phyloP scores from a whole-genome alignment of 805 yeast genomes.

The Myxozyma neotropica region DNA sequence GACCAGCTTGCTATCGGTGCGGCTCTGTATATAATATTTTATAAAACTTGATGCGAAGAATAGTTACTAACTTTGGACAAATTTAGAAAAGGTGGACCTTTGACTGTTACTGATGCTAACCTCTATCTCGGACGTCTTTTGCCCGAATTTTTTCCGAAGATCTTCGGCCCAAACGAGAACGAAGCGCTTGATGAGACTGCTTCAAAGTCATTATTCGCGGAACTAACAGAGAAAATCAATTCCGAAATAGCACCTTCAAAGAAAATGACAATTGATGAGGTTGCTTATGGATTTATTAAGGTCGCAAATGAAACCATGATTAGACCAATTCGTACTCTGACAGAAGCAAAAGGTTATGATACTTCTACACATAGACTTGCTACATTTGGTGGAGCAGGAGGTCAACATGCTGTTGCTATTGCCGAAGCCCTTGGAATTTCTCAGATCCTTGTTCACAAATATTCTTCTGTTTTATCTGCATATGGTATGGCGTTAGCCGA shows the following conservation, averaged over 20 bases:
- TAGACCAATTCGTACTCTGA: slow-evolving; percentile 80
- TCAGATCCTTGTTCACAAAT: slow-evolving; percentile 72
- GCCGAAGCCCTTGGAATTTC: slow-evolving; percentile 71
- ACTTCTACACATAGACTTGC: slow-evolving; percentile 70
- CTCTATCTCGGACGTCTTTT: slow-evolving; percentile 69
- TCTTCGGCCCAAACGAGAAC: slow-evolving; percentile 80
- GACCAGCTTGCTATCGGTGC: slow-evolving; percentile 74
- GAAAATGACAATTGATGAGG: slow-evolving; percentile 59
- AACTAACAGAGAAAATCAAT: slow-evolving; percentile 61
- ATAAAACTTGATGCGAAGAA: too few relatives aligned
- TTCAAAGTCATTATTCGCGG: slow-evolving; percentile 54
- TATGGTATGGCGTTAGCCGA: slow-evolving; percentile 88
- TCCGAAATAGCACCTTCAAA: slow-evolving; percentile 45
- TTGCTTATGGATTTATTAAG: slow-evolving; percentile 77
- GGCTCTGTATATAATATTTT: neutral
- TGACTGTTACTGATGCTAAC: slow-evolving; percentile 86
- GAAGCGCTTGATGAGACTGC: slow-evolving; percentile 64
- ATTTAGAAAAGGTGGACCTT: slow-evolving; percentile 74
- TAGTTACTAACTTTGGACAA: neutral
- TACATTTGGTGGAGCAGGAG: slow-evolving; percentile 92
- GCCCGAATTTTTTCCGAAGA: slow-evolving; percentile 75
- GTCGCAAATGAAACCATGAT: slow-evolving; percentile 91
- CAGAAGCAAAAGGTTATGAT: slow-evolving; percentile 80
- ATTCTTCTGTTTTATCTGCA: slow-evolving; percentile 82
- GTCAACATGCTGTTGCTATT: slow-evolving; percentile 81